Evolutionary conservation across 139 green algal genomes (phyloP).

Genomic region (Ettlia oleoabundans): DNA sequence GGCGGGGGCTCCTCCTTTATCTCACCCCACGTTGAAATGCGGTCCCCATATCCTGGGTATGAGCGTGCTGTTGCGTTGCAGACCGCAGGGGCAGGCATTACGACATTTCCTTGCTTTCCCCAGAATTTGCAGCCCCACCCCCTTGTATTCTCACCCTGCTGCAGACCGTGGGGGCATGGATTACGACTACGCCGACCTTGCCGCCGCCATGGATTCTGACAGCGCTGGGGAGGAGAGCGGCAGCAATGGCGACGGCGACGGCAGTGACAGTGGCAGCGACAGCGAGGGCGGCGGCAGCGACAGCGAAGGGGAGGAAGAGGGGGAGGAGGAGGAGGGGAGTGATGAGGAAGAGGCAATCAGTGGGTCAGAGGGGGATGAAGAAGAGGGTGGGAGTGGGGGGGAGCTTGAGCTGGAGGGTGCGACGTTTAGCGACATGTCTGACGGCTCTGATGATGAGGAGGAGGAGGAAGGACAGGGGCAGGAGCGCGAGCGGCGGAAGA

Average conservation of each 20-base stretch:
- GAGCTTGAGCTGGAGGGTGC: background rate
- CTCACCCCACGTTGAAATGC: no score
- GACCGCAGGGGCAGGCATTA: no score
- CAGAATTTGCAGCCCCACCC: no score
- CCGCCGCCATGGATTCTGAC: slow-evolving; percentile 53
- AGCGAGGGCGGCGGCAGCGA: background rate
- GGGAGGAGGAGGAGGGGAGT: background rate
- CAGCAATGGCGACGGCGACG: background rate
- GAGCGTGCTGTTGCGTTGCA: no score
- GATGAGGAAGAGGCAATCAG: background rate
- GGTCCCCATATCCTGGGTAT: no score
- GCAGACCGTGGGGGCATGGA: slow-evolving; percentile 23
- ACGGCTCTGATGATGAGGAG: background rate
- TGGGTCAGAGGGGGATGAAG: background rate
- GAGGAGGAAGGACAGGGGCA: background rate
- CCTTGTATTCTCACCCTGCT: background rate
- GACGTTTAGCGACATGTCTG: slow-evolving; percentile 18
- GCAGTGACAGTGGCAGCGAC: background rate
- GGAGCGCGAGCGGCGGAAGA: background rate
- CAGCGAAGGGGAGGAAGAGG: background rate
- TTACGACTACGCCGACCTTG: slow-evolving; percentile 69
- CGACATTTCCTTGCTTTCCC: no score
- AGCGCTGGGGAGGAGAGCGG: background rate
- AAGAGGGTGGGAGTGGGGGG: background rate
- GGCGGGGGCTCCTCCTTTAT: no score